Evolutionary conservation across 2,329 filamentous ascomycete species (phyloP).

Genomic region (Pezicula radicicola): DNA sequence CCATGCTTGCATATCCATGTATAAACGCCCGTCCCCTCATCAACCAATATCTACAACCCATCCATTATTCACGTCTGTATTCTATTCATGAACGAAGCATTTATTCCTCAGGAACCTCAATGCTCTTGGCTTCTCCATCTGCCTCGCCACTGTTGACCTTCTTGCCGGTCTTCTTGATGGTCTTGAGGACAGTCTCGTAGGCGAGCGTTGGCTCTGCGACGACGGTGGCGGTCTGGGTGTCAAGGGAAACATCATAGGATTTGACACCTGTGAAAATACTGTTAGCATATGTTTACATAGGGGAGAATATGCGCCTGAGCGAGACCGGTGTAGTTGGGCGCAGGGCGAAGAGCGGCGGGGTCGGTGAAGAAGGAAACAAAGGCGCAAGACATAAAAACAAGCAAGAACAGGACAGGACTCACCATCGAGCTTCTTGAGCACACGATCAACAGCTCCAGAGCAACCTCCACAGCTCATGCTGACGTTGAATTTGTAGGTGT

Average conservation of each 20-base stretch:
- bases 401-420: slow-evolving; percentile 23
- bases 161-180: slow-evolving; percentile 95
- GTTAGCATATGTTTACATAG: background rate
- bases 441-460: slow-evolving; percentile 88
- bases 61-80: too few species aligned
- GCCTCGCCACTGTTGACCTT: slow-evolving; percentile 75
- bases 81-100: background rate
- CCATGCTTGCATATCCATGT: too few species aligned
- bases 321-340: background rate
- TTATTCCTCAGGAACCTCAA: slow-evolving; percentile 38
- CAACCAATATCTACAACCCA: too few species aligned
- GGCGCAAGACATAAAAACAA: background rate
- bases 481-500: slow-evolving; percentile 95
- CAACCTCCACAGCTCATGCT: slow-evolving; percentile 94
- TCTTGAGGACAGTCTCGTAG: slow-evolving; percentile 79
- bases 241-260: slow-evolving; percentile 82
- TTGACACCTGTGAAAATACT: slow-evolving; percentile 64
- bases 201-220: slow-evolving; percentile 64
- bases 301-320: background rate
- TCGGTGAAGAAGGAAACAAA: background rate
- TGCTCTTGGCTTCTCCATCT: slow-evolving; percentile 58
- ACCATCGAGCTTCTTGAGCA: slow-evolving; percentile 92
- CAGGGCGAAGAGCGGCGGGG: slow-evolving; percentile 3
- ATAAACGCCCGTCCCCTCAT: too few species aligned
- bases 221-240: slow-evolving; percentile 78